Evolutionary conservation across 805 yeast species (phyloP), one percentile per base, ranked within the genome.

Genomic region (Barnettozyma vustinii): DNA sequence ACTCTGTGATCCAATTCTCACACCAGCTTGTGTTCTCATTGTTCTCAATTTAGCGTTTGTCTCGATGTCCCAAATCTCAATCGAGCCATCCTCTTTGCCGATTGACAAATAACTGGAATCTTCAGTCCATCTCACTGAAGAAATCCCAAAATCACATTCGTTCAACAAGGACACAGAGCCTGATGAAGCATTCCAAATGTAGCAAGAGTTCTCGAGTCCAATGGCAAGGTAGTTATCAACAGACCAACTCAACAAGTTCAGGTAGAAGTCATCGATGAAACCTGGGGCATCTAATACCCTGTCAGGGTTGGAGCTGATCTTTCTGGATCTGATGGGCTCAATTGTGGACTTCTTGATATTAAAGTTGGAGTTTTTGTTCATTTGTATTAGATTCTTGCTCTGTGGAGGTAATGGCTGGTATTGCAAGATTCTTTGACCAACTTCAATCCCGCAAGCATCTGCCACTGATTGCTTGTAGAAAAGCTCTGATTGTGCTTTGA

Each of bases 251-350:
- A 94, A 66, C 37, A 92, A 72, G 61, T 90, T 90, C 47, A 90
- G 74, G 64, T 92, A 94, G 65, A 90, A 94, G 69, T 94, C 99
- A 66, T 94, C 96, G 20, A 84, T 76, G 50, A 91, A 76, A 0
- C 96, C 97, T 0, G 99, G 99, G 0, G 98, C 99, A 68, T 94
- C 99, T 37, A 94, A 73, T 1, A 94, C 96, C 54, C 96, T 77
- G 55, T 88, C 96, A 1, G 99, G 98, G 32, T 88, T 87, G 0
- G 88, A 80, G 23, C 95, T 88, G 42, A 94, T 76, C 57, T 82
- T 83, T 56, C 96, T 80, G 44, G 87, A 78, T 58, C 90, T 73
- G 16, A 86, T 81, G 35, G 81, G 74, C 5, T 84, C 86, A 25
- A 76, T 72, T 10, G 73, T 68, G 42, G 70, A 60, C 35, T 70